Evolutionary conservation across 495 filamentous ascomycete species (phyloP), one percentile per base, ranked within the genome.

Genomic region (Aspergillus coremiiformis): DNA sequence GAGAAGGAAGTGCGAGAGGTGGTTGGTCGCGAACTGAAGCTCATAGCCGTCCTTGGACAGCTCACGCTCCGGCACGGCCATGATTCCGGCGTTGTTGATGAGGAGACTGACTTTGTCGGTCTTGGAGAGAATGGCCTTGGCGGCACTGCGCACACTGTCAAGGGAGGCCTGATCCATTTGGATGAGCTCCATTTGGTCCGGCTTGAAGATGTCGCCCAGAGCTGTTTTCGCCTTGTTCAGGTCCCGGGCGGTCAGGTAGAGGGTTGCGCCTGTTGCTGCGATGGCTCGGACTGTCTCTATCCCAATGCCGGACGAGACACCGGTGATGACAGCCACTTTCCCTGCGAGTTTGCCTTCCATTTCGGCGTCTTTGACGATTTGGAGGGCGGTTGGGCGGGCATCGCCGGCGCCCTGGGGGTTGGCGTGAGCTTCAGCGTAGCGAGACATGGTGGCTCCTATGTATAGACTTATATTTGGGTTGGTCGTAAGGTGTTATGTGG

Each of bases 281-380:
- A 80, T 53, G 1, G 77, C 74, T 26, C 65, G 61, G 9, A 67
- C 73, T 0, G 72, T 79, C 56, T 78, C 71, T 53, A 76, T 63
- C 2, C 79, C 79, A 30, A 81, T 71, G 9, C 79, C 78, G 0
- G 71, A 68, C 9, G 72, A 71, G 19, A 56, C 58, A 20, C 79
- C 78, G 7, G 77, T 80, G 44, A 80, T 65, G 20, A 81, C 39
- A 37, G 77, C 62, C n/a, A 70, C 65, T 57, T 78, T 77, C 51
- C 60, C 73, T 0, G 33, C 52, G 9, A 73, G 49, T 19, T 64
- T 67, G 30, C 66, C 67, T 35, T 66, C 52, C n/a, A 74, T 51
- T n/a, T 54, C 53, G 32, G 79, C 65, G 49, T 80, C 78, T 44
- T 70, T 24, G 49, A 81, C 55, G 46, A 80, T 69, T 51, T 76